Evolutionary conservation across 2,329 filamentous ascomycete genomes (phyloP), one percentile per base, ranked within the genome.

Genomic region (Paecilomyces variotii): DNA sequence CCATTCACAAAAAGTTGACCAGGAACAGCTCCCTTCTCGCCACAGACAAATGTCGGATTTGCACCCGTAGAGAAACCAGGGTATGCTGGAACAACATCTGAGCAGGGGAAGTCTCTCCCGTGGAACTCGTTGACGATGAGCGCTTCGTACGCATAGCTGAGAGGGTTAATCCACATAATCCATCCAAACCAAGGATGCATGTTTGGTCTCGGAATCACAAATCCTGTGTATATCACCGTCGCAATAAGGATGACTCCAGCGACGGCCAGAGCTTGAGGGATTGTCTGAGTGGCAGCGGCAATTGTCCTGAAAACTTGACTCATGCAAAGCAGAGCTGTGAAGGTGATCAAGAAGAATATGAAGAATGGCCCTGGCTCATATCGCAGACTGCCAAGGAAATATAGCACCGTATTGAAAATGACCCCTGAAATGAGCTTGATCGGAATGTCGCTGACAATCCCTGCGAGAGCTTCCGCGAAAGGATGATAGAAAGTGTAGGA

Each of bases 401-500:
- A 96, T 5, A 96, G 76, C 0, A 85, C 82, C 27, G 92, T 60
- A 71, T 96, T 95, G 80, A 96, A 96, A 1, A 84, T 74, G 59
- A 92, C 82, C 1, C 84, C 77, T 64, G 91, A 91, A 24, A 76
- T 55, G 24, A 96, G 76, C 72, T 94, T 96, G 74, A 91, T 90
- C 0, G 92, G 92, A 74, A 97, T 77, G 67, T 97, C 92, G 58
- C 85, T 87, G 25, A 97, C 76, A 84, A 96, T 93, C 3, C 90
- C 93, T 0, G 89, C 86, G 59, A 91, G 81, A 12, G 91, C 90
- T 78, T 97, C 91, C 14, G 91, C 87, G 6, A 89, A 92, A 0
- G 93, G 91, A 70, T 96, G 92, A 65, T 96, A 96, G 25, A 97
- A 82, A 7, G 91, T 91, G 70, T 96, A 97, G 57, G 89, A 86